These are phyloP conservation scores for Carex arenaria DNA, from an alignment of 202 grass and related monocot genomes.

Conservation along the genomic window DNA sequence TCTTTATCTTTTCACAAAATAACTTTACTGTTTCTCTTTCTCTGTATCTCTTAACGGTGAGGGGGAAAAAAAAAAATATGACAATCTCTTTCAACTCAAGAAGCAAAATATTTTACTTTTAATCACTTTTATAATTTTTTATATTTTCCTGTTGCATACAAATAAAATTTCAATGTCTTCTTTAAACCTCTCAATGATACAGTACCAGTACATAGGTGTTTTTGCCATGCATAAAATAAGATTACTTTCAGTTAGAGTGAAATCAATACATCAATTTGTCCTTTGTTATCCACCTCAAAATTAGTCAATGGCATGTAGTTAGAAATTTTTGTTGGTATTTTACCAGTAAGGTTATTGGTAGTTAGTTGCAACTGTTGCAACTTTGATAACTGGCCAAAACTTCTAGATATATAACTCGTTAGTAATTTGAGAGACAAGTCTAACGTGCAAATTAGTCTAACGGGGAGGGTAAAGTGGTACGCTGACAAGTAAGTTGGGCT, in stretches of 20 bases:
- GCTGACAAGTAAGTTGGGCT: too few relatives aligned
- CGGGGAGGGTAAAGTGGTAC: too few relatives aligned
- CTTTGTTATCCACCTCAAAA: slow-evolving; percentile 82
- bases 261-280: slow-evolving; percentile 53
- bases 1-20: too few relatives aligned
- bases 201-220: slow-evolving; percentile 56
- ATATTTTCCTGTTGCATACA: too few relatives aligned
- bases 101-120: too few relatives aligned
- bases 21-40: too few relatives aligned
- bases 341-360: slow-evolving; percentile 71
- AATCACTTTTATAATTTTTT: too few relatives aligned
- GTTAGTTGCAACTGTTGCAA: slow-evolving; percentile 82
- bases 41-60: too few relatives aligned
- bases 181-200: slow-evolving; percentile 17
- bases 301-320: slow-evolving; percentile 65
- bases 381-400: slow-evolving; percentile 51
- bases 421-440: slow-evolving; percentile 48
- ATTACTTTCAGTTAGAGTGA: slow-evolving; percentile 53
- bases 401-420: slow-evolving; percentile 54
- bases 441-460: too few relatives aligned
- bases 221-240: slow-evolving; percentile 87
- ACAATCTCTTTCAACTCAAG: too few relatives aligned
- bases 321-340: slow-evolving; percentile 55
- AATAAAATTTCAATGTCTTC: not conserved
- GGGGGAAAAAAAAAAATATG: too few relatives aligned